Base-by-base conservation (phyloP, 495 filamentous ascomycete species). In the Cenococcum geophilum region DNA sequence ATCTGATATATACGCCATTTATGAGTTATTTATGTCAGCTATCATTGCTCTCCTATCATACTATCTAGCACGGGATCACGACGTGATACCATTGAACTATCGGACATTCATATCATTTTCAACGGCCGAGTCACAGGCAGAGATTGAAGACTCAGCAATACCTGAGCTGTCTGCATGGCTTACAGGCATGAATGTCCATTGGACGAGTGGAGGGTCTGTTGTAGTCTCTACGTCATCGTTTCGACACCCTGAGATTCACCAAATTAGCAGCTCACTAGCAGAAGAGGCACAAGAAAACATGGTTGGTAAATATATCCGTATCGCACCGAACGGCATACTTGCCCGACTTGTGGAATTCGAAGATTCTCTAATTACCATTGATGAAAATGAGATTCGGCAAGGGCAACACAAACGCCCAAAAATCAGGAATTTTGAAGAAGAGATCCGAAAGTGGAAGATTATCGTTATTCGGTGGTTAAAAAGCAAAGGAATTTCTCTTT, bases 21-120 rank as follows among this genome's bases (percentile, higher is more conserved):
- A 72, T 58, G 59, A 62, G 32, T 64, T 70, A 18, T 71, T 70
- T 58, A 71, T 66, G 25, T 66, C 64, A 21, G 54, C 68, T 35
- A 59, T 72, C 47, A 50, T 68, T 50, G 63, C 65, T 25, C 49
- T 60, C 12, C 48, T 73, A n/a, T 69, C 68, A 12, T 72, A 64
- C 42, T 43, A 58, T 42, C 47, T 73, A 25, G 66, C 67, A 11
- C 62, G 48, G 57, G 57, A 63, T 45, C 59, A 64, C 36, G 49
- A 45, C 16, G 60, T 60, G 18, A 45, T 70, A 48, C 66, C 71
- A n/a, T 59, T 73, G 40, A 71, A 73, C 48, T 67, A 59, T 36
- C 62, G 66, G 53, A 72, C 68, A 16, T 68, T 73, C 27, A n/a
- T 72, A 51, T 56, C 57, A 16, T 65, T 57, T 25, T 47, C 54